Base-by-base conservation (phyloP, 1,284 basidiomycete genomes). In the Ganoderma boninense region DNA sequence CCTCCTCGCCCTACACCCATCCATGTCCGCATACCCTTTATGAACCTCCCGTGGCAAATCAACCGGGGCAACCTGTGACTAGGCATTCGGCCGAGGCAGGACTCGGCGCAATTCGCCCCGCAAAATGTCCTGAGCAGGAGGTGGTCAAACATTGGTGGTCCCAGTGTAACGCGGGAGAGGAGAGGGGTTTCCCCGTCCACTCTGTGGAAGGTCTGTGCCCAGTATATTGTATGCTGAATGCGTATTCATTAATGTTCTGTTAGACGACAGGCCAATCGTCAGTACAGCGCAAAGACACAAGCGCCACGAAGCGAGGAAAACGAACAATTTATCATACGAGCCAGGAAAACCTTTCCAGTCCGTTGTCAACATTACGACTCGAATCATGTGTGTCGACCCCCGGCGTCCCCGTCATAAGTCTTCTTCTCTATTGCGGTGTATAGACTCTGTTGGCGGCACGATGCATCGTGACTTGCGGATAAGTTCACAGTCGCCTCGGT, bases 1-100 rank as follows among this genome's bases (percentile, higher is more conserved):
- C 63, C 23, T 18, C 63, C 44, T 64, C 62, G 23, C 49, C 67
- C 43, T 69, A 71, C 57, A 65, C 46, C 52, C 42, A 64, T 43
- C 62, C 68, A 2, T 65, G 70, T 6, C 56, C 65, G 5, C 32
- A 44, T 32, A 26, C 46, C 7, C 11, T 52, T 49, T 70, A 62
- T 29, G 62, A 64, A 26, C 65, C 62, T 60, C 35, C 40, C n/a
- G 43, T 4, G 38, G 23, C 40, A 43, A 40, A 43, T 2, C n/a
- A 26, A 26, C 60, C 60, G 23, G 26, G 14, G 7, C 38, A 38
- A 43, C 23, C 40, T 42, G n/a, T 26, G 23, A n/a, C 40, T 13
- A 43, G 23, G 26, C 40, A 23, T 29, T 42, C 60, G 11, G 14
- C 23, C 6, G 40, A 42, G 16, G 40, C 38, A 11, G 43, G 40